phyloP scores from a whole-genome alignment of 306 rosid genomes.

The Vachellia collinsii region DNA sequence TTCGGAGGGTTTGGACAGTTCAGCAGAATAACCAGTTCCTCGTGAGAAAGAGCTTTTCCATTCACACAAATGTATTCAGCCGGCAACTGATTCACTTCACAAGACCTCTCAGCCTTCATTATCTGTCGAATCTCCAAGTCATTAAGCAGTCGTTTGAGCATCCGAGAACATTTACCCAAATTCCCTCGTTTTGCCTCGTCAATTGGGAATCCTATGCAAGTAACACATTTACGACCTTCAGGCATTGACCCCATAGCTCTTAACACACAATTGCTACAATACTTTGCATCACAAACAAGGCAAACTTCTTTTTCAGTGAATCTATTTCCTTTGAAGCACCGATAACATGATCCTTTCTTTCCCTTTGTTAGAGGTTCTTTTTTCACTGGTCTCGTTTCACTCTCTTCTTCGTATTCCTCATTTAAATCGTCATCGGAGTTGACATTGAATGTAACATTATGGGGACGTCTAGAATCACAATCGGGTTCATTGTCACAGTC shows the following conservation, averaged over 20 bases:
- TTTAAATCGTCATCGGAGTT: constrained; percentile 61
- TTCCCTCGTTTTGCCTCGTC: constrained; percentile 74
- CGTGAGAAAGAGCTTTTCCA: constrained; percentile 74
- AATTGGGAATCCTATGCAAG: constrained; percentile 81
- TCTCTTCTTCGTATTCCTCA: constrained; percentile 57
- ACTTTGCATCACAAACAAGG: constrained; percentile 93
- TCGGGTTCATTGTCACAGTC: constrained; percentile 45
- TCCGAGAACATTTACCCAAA: constrained; percentile 88
- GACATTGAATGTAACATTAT: constrained; percentile 66
- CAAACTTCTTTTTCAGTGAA: constrained; percentile 92
- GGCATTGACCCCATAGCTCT: constrained; percentile 99
- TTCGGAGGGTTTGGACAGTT: constrained; percentile 82
- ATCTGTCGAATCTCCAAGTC: constrained; percentile 84
- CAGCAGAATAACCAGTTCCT: constrained; percentile 73
- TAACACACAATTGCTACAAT: constrained; percentile 85
- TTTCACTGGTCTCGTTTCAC: constrained; percentile 51
- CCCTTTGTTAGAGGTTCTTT: constrained; percentile 65
- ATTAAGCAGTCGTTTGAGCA: constrained; percentile 85
- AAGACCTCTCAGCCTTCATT: constrained; percentile 82
- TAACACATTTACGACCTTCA: constrained; percentile 94
- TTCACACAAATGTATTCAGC: constrained; percentile 80
- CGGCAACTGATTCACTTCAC: constrained; percentile 93
- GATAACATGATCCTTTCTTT: constrained; percentile 82
- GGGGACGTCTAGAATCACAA: constrained; percentile 51
- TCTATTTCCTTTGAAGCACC: constrained; percentile 83